Percentiles rank a stretch among this genome's conserved stretches.
phyloP scores from a whole-genome alignment of 257 asterid species.

The Voacanga thouarsii region DNA sequence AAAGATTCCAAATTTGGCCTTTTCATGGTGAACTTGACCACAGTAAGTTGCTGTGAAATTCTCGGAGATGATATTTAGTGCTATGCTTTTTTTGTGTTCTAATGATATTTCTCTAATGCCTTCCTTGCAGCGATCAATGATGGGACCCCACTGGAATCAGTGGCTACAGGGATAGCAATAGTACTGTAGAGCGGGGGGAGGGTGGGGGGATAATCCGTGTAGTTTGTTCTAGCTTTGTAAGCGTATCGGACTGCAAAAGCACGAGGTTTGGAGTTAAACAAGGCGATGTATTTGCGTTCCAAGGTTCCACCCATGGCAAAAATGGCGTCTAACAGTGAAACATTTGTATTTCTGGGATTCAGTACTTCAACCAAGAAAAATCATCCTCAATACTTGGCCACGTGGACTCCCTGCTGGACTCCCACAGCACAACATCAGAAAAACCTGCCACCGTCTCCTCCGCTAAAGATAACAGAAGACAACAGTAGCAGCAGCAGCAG shows the following conservation, averaged over 20 bases:
- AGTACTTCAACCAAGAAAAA: conserved; percentile 44
- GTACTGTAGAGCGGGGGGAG: no score
- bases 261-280: conserved; percentile 51
- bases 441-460: not conserved
- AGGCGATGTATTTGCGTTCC: conserved; percentile 75
- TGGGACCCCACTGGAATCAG: conserved; percentile 96
- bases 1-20: conserved; percentile 46
- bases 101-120: not conserved
- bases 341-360: conserved; percentile 73
- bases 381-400: conserved; percentile 66
- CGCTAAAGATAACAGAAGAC: not conserved
- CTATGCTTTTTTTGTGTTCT: not conserved
- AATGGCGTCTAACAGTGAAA: conserved; percentile 66
- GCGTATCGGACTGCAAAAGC: conserved; percentile 31
- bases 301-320: conserved; percentile 80
- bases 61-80: not conserved
- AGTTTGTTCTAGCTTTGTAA: conserved; percentile 41
- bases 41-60: conserved; percentile 34
- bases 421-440: not conserved
- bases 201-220: conserved; percentile 72
- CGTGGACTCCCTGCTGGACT: not conserved
- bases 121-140: conserved; percentile 69
- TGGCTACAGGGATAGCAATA: conserved; percentile 59
- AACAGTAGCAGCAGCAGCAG: not conserved
- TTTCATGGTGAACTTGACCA: conserved; percentile 80